A percentile compares a stretch with the other conserved stretches of the same genome.
These are phyloP conservation scores for Agapanthus africanus DNA, from an alignment of 106 monocot species.

Conservation along the genomic window DNA sequence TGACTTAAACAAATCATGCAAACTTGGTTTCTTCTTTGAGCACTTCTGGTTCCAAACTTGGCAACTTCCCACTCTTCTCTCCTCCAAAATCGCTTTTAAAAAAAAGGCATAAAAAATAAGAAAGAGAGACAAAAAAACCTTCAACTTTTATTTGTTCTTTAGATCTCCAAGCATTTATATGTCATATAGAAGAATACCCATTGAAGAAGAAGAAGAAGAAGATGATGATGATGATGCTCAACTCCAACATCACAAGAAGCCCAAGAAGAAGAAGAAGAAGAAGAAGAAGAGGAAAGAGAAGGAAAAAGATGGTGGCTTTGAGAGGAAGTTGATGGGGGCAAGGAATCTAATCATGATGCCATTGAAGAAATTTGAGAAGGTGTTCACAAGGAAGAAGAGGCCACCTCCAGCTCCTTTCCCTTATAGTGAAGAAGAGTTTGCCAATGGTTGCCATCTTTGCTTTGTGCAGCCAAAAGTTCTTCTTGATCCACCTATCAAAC, in stretches of 20 bases:
- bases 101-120: not conserved
- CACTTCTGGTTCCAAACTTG: not conserved
- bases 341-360: conserved; percentile 9
- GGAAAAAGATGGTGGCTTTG: not conserved
- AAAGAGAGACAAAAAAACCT: not conserved
- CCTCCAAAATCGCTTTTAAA: not conserved
- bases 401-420: conserved; percentile 4
- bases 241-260: too few species aligned
- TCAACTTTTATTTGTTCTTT: not conserved
- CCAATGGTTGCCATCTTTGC: conserved; percentile 10
- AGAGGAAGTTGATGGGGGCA: conserved; percentile 4
- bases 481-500: too few species aligned
- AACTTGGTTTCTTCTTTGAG: not conserved
- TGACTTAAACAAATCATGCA: not conserved
- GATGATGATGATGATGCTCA: conserved; percentile 5
- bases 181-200: not conserved
- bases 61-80: not conserved
- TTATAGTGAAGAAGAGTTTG: conserved; percentile 7
- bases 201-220: not conserved
- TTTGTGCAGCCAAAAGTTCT: not conserved
- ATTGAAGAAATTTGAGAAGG: conserved; percentile 13
- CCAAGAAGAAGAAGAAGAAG: conserved; percentile 1
- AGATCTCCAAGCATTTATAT: not conserved
- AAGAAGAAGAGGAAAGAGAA: conserved; percentile 1
- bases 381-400: conserved; percentile 3